These are phyloP conservation scores for Apiotrichum porosum DNA, from an alignment of 1,284 basidiomycete genomes.

Conservation along the genomic window DNA sequence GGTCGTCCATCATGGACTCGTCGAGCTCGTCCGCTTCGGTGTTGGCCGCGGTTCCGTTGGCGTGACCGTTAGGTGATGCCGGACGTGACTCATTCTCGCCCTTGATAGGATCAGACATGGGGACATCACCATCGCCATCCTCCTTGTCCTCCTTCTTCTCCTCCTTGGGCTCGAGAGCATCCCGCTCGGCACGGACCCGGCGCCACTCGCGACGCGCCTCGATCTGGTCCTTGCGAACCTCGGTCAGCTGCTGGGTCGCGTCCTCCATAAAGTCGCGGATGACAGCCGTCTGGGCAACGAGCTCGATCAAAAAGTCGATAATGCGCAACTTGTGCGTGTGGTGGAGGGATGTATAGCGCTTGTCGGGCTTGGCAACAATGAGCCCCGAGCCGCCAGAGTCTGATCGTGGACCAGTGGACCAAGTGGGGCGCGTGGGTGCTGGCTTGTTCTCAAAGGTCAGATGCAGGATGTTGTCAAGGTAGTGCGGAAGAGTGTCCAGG, in stretches of 20 bases:
- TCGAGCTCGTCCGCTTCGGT: slow-evolving; percentile 44
- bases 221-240: slow-evolving; percentile 89
- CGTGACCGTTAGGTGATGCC: slow-evolving; percentile 25
- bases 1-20: slow-evolving; percentile 17
- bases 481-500: slow-evolving; percentile 63
- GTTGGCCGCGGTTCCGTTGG: slow-evolving; percentile 16
- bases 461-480: slow-evolving; percentile 68
- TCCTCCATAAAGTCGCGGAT: slow-evolving; percentile 85
- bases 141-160: slow-evolving; percentile 54
- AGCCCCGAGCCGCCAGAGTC: slow-evolving; percentile 44
- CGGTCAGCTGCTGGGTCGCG: slow-evolving; percentile 82
- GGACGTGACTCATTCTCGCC: slow-evolving; percentile 20
- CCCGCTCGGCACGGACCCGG: slow-evolving; percentile 55
- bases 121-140: slow-evolving; percentile 54
- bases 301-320: slow-evolving; percentile 79
- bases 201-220: slow-evolving; percentile 86
- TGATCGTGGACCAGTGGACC: slow-evolving; percentile 40
- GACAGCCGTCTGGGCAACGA: slow-evolving; percentile 82
- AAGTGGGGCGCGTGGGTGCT: slow-evolving; percentile 43
- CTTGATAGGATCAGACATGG: slow-evolving; percentile 16
- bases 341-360: slow-evolving; percentile 69
- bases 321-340: slow-evolving; percentile 77
- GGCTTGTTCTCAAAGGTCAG: slow-evolving; percentile 60
- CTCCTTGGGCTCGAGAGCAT: slow-evolving; percentile 44
- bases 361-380: slow-evolving; percentile 51